Evolutionary conservation across 2,329 filamentous ascomycete species (phyloP).

Genomic region (Fusarium sp.): DNA sequence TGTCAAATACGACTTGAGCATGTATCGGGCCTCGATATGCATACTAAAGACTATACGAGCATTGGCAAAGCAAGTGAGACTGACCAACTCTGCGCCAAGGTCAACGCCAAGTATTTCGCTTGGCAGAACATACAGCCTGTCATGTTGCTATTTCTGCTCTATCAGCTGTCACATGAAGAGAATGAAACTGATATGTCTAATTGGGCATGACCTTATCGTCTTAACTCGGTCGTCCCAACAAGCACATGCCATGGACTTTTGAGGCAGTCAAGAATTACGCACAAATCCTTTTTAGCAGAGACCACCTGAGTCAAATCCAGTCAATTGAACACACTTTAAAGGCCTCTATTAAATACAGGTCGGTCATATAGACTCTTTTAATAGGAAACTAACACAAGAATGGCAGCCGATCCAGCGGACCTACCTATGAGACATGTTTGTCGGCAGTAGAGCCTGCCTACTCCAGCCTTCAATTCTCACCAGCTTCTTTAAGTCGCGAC

Average conservation of each 20-base stretch:
- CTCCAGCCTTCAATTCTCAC: background rate
- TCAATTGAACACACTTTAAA: background rate
- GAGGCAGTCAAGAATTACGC: background rate
- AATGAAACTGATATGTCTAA: background rate
- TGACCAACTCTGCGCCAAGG: background rate
- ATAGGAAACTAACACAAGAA: background rate
- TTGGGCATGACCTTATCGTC: background rate
- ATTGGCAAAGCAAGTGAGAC: slow-evolving; percentile 1
- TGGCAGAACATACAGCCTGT: background rate
- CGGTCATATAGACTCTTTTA: background rate
- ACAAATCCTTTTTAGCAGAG: background rate
- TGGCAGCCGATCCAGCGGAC: background rate
- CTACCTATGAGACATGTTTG: background rate
- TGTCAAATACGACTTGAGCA: background rate
- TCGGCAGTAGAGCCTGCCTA: no score
- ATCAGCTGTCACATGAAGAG: background rate
- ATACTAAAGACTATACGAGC: background rate
- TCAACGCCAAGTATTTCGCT: background rate
- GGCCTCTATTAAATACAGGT: background rate
- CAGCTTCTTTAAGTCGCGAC: no score
- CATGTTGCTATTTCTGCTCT: background rate
- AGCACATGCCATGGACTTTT: background rate
- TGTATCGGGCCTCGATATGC: background rate
- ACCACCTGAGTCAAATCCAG: background rate
- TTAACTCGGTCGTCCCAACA: background rate